Base-by-base conservation (phyloP, 768 basidiomycete genomes). In the Boletus huronensis region DNA sequence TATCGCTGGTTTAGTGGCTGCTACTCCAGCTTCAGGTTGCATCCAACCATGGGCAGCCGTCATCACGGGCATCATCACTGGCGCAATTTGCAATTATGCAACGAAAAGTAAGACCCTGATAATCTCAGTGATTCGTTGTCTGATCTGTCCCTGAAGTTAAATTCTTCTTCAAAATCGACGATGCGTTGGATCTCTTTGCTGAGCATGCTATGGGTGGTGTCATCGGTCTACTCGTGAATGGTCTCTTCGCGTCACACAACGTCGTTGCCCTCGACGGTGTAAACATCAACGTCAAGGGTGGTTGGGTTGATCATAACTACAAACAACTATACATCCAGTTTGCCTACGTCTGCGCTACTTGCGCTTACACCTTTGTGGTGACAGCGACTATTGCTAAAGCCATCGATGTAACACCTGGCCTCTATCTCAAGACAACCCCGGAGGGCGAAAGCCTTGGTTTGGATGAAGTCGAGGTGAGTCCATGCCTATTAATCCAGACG, bases 131-230 rank as follows among this genome's bases (percentile, higher is more conserved):
- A 25, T 54, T 41, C 6, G 5, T 25, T 25, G 13, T 54, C 50
- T 72, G 26, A 70, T 38, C n/a, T 25, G 4, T 29, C 17, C 29
- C 29, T 19, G 1, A 59, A 90, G 87, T 87, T 23, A 90, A 90
- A 71, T 79, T 80, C 59, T 64, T 88, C 32, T 56, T 93, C 50
- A 72, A 75, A 17, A 81, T 93, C 51, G 94, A 97, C 66, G 94
- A 96, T 64, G 84, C 92, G 0, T 85, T 97, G 47, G 94, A 98
- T 78, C 80, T 94, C 42, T 95, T 93, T 68, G 93, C 93, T 17
- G 85, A 91, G 63, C 94, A 97, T 75, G 94, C 87, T 35, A 73
- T 95, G 38, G 92, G 91, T 7, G 90, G 92, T 25, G 82, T 90
- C 38, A 71, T 90, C 48, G 93, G 91, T 40, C 77, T 90, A 16